Percentiles rank a stretch among this genome's conserved stretches.
Conservation (phyloP, 768 basidiomycete species). For the Mycena rebaudengoi region DNA sequence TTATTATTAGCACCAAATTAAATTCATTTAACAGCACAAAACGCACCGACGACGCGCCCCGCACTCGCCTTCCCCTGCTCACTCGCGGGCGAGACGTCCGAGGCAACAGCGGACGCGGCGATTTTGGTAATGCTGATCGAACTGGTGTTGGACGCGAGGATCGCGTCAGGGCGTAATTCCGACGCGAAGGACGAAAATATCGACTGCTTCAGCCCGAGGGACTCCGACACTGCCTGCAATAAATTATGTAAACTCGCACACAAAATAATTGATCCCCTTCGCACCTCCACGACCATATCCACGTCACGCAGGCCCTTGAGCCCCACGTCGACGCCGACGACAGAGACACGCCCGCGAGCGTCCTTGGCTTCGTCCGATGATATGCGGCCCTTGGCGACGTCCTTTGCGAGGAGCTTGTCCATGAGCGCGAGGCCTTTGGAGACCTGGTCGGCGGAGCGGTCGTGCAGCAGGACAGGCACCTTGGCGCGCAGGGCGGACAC, state of each 20-base stretch:
- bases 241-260: too few relatives aligned
- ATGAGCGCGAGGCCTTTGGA: constrained; percentile 75
- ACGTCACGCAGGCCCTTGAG: constrained; percentile 75
- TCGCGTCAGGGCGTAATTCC: constrained; percentile 74
- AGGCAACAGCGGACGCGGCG: constrained; percentile 77
- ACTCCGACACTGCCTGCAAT: constrained; percentile 85
- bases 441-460: constrained; percentile 79
- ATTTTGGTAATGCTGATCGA: constrained; percentile 96
- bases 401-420: constrained; percentile 88
- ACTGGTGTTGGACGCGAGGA: constrained; percentile 93
- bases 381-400: constrained; percentile 84
- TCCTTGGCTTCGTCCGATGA: constrained; percentile 75
- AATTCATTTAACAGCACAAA: neutral
- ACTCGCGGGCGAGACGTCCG: constrained; percentile 64
- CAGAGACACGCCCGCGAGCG: constrained; percentile 69
- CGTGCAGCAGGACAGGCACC: constrained; percentile 87
- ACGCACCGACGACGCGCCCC: constrained; percentile 82
- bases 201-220: constrained; percentile 75
- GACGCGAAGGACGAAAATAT: constrained; percentile 79
- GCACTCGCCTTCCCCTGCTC: constrained; percentile 70
- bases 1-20: too few relatives aligned
- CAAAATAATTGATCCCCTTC: constrained; percentile 22
- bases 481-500: constrained; percentile 87
- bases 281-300: constrained; percentile 91
- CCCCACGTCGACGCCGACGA: constrained; percentile 57